Evolutionary conservation across 768 basidiomycete genomes (phyloP), one percentile per base, ranked within the genome.

Genomic region (Lyophyllum semitale): DNA sequence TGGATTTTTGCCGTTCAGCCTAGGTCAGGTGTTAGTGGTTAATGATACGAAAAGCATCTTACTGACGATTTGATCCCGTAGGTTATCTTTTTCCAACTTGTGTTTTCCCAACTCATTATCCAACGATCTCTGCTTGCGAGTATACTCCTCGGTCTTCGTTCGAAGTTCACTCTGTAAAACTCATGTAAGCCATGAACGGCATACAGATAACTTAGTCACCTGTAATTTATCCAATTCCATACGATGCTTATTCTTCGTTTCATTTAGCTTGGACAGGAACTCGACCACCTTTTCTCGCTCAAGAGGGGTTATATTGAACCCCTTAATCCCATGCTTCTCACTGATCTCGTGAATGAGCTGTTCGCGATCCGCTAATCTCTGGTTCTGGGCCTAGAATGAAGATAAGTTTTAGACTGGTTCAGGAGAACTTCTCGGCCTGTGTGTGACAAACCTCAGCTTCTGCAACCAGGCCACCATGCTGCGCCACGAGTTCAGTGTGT

Each of bases 201-300:
- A 32, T 2, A 43, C 22, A 50, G 13, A 27, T 53, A 58, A 25
- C 18, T 5, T 40, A 17, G 48, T 29, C 59, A 89, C 90, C 77
- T 91, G 88, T 17, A 91, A 67, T 59, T 76, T 81, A 59, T 91
- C 87, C 11, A 84, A 80, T 54, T 88, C 85, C 12, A 70, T 61
- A n/a, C 77, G 82, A 57, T 89, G 86, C 57, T 77, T 81, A 32
- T 81, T 75, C 53, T 85, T 84, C 4, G 88, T 68, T 23, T 89
- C 87, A 4, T 72, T 74, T 2, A 97, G 72, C 47, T 80, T 82
- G 8, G 84, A 73, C 23, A 85, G 76, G 67, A 97, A 95, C 42
- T 93, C 88, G 26, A 79, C 68, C 18, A 94, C 78, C 66, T 93
- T 83, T 37, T 84, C 82, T 37, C 84, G 79, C 47, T 88, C 87